These are phyloP conservation scores for Ophiostoma pallidulum DNA, from an alignment of 2,329 filamentous ascomycete genomes.

Conservation along the genomic window DNA sequence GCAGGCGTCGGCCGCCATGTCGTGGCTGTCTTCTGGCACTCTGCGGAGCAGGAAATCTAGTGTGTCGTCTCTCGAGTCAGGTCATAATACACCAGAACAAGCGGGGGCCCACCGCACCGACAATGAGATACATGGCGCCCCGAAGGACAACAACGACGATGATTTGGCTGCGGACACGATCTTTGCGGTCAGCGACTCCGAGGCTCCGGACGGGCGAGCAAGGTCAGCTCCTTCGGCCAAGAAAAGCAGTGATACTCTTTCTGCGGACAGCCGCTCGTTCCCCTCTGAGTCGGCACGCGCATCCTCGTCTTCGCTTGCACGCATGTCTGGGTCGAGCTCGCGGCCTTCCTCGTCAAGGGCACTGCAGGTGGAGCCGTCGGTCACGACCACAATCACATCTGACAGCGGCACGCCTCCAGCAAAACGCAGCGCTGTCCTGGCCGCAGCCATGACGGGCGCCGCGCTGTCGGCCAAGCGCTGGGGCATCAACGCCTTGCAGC, in stretches of 20 bases:
- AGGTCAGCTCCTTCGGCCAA: background rate
- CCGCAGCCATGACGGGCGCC: constrained; percentile 43
- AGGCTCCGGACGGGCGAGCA: background rate
- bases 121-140: background rate
- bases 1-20: constrained; percentile 55
- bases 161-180: background rate
- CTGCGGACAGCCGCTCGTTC: background rate
- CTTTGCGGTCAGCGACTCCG: constrained; percentile 4
- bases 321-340: background rate
- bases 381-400: constrained; percentile 19
- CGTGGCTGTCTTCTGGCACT: constrained; percentile 55
- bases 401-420: constrained; percentile 20
- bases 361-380: background rate
- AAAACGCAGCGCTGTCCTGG: constrained; percentile 40
- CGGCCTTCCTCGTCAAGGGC: background rate
- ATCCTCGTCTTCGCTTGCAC: background rate
- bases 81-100: background rate
- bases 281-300: background rate
- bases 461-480: constrained; percentile 48
- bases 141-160: background rate
- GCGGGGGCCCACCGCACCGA: background rate
- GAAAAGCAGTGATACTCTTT: background rate
- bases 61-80: constrained; percentile 18
- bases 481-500: constrained; percentile 47
- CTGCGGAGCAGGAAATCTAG: constrained; percentile 27